Evolutionary conservation across 2,329 filamentous ascomycete genomes (phyloP), one percentile per base, ranked within the genome.

Genomic region (Fusarium virguliforme): DNA sequence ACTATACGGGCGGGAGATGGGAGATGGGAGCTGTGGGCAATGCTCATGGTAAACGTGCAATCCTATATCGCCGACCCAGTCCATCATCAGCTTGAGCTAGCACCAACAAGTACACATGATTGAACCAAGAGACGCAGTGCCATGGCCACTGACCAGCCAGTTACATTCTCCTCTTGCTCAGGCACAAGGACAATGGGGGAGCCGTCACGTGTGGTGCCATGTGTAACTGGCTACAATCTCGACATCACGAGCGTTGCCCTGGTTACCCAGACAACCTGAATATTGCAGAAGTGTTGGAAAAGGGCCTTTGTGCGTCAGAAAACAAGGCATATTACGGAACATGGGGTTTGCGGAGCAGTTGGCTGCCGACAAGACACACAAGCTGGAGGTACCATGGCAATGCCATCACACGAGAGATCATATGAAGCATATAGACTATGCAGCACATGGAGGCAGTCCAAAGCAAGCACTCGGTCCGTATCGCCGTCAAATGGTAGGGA

Each of bases 401-500:
- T 10, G n/a, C 43, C 35, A 46, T 61, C 62, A 72, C 69, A 48
- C 46, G 8, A 18, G 18, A 18, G 18, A 18, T 18, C 24, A 8
- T 22, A 54, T 48, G 43, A 26, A 48, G 30, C 43, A n/a, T n/a
- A 54, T 37, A 26, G 41, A 46, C 18, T 18, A 18, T 18, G 18
- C 18, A 18, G 24, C 59, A 72, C 48, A 60, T 64, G 38, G 51
- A 64, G 53, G 59, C 37, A 70, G 40, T 56, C 62, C 41, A 53
- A 55, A 34, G 34, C 46, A 64, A 30, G 38, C 22, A 60, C 37
- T 56, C 9, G 34, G 43, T 22, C 38, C 53, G 55, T 70, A 59
- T 56, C 50, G 41, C 46, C 35, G 41, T 37, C 50, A 65, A 58
- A 13, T 32, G 46, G 51, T 53, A 70, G 50, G 9, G 13, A 40